phyloP scores from a whole-genome alignment of 129 eudicot species.

The Silybum marianum region DNA sequence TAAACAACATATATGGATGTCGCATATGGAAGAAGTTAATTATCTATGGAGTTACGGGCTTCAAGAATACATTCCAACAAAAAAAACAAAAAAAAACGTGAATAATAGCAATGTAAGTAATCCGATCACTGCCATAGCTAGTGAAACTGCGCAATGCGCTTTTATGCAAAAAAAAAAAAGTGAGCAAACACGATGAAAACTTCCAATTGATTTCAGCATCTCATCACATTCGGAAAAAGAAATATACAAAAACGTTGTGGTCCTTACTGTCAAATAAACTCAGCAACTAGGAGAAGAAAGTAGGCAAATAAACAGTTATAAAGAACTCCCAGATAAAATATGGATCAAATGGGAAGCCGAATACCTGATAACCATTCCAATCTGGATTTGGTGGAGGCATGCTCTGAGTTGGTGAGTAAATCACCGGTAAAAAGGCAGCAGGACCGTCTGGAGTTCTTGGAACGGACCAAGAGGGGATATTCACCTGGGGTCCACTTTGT shows the following conservation, averaged over 20 bases:
- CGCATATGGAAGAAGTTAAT: not conserved
- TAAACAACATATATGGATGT: not conserved
- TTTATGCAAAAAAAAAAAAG: not conserved
- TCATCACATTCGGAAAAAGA: not conserved
- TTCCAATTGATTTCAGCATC: not conserved
- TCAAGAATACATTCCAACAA: not conserved
- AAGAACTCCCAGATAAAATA: not conserved
- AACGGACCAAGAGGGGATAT: constrained; percentile 54
- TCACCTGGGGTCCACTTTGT: constrained; percentile 47
- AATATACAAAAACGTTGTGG: not conserved
- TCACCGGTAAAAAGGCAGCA: constrained; percentile 48
- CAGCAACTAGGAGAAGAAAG: not conserved
- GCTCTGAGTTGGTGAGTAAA: constrained; percentile 51
- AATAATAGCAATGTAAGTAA: not conserved
- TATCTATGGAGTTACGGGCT: not conserved
- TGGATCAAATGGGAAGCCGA: constrained; percentile 8
- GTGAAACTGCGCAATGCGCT: not conserved
- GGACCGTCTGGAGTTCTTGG: constrained; percentile 48
- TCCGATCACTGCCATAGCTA: not conserved
- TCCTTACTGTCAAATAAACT: not conserved
- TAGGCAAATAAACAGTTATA: not conserved
- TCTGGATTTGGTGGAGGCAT: constrained; percentile 55
- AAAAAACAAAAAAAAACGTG: too few species aligned
- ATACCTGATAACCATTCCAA: constrained; percentile 86
- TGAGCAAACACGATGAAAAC: not conserved